Evolutionary conservation across 306 rosid species (phyloP).

Genomic region (Cucumis sativus): DNA sequence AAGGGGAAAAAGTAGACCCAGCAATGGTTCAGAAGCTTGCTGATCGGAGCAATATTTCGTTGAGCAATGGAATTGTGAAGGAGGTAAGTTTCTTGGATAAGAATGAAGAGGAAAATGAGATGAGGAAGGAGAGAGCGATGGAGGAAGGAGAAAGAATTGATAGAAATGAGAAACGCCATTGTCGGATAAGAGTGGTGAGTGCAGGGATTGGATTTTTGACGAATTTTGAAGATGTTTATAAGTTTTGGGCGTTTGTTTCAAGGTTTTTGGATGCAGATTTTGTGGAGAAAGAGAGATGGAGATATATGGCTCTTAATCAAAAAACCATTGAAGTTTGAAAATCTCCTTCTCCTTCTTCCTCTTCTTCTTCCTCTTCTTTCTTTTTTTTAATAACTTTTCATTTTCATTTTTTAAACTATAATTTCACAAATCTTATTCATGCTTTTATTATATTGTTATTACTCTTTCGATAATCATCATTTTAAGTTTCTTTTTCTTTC

Average conservation of each 20-base stretch:
- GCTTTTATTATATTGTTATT: no score
- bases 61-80: constrained; percentile 30
- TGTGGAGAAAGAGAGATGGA: constrained; percentile 87
- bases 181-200: constrained; percentile 33
- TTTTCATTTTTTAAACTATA: no score
- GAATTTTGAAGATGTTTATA: constrained; percentile 60
- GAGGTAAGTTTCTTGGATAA: constrained; percentile 33
- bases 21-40: constrained; percentile 67
- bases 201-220: constrained; percentile 51
- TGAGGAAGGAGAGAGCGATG: constrained; percentile 22
- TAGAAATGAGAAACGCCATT: constrained; percentile 1
- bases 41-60: constrained; percentile 48
- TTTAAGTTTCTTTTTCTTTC: no score
- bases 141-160: constrained; percentile 12
- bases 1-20: constrained; percentile 69
- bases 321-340: constrained; percentile 45
- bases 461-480: no score
- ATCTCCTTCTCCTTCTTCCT: not conserved
- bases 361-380: not conserved
- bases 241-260: constrained; percentile 66
- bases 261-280: constrained; percentile 79
- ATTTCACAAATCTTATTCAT: no score
- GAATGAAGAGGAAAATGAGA: constrained; percentile 30
- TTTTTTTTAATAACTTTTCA: no score
- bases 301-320: constrained; percentile 73